phyloP scores from a whole-genome alignment of 257 asterid species.

The Misopates orontium region DNA sequence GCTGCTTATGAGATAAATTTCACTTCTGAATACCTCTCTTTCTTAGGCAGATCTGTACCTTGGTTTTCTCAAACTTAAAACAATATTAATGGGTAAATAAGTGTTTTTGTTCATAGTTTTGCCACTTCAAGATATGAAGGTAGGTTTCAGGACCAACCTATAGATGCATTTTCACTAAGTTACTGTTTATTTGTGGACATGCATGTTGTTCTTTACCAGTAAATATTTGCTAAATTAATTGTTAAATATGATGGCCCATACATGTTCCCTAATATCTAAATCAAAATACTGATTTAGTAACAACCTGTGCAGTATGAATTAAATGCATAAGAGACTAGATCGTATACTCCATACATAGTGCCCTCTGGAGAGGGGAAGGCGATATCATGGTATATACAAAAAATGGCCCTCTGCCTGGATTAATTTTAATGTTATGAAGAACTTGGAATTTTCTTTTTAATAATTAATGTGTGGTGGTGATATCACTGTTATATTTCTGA shows the following conservation, averaged over 20 bases:
- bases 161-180: background rate
- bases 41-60: slow-evolving; percentile 8
- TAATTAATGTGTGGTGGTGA: too few species aligned
- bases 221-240: background rate
- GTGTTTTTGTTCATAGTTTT: background rate
- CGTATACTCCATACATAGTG: background rate
- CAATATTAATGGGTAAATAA: background rate
- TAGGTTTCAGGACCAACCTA: background rate
- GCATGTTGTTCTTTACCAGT: background rate
- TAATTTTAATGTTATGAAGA: too few species aligned
- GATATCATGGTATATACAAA: too few species aligned
- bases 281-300: too few species aligned
- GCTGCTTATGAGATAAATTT: slow-evolving; percentile 12
- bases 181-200: background rate
- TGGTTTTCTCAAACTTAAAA: background rate
- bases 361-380: too few species aligned
- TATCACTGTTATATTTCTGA: background rate
- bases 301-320: background rate
- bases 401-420: too few species aligned
- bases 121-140: too few species aligned
- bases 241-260: background rate
- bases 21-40: background rate
- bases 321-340: background rate
- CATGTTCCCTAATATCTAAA: too few species aligned
- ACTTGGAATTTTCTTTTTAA: too few species aligned